Evolutionary conservation across 2,329 filamentous ascomycete genomes (phyloP).

Genomic region (Coniochaeta ligniaria): DNA sequence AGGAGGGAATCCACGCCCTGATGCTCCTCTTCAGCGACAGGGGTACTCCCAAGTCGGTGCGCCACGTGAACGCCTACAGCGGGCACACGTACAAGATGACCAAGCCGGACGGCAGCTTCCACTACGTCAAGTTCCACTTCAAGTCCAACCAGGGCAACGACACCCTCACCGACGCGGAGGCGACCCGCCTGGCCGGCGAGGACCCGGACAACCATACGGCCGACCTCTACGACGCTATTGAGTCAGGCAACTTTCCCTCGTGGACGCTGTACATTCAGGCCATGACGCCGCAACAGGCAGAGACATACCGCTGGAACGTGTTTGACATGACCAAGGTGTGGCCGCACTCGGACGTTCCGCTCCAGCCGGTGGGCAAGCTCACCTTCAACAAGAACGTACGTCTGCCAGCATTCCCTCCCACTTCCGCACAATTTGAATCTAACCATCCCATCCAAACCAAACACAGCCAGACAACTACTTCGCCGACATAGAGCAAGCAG

Average conservation of each 20-base stretch:
- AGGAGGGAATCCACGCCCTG: constrained; percentile 40
- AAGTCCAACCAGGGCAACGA: constrained; percentile 37
- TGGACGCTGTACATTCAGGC: constrained; percentile 49
- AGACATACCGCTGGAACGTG: constrained; percentile 37
- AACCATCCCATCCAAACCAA: too few relatives aligned
- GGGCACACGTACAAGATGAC: constrained; percentile 41
- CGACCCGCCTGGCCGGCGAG: constrained; percentile 24
- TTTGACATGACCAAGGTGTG: constrained; percentile 49
- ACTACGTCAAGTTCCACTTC: constrained; percentile 44
- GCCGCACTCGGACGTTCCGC: constrained; percentile 22
- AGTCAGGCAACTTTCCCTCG: constrained; percentile 32
- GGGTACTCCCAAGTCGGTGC: constrained; percentile 37
- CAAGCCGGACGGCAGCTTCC: constrained; percentile 31
- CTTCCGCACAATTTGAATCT: not conserved
- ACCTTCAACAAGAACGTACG: constrained; percentile 8
- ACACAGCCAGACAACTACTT: too few relatives aligned
- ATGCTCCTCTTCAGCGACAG: constrained; percentile 45
- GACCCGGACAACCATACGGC: constrained; percentile 46
- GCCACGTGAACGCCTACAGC: constrained; percentile 37
- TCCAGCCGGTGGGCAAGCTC: constrained; percentile 5
- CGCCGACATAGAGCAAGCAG: constrained; percentile 42
- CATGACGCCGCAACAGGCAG: constrained; percentile 43
- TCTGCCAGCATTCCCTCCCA: too few relatives aligned
- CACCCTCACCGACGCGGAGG: constrained; percentile 32
- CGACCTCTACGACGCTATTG: constrained; percentile 39